Base-by-base conservation (phyloP, 345 rosid genomes). In the Gossypioides kirkii region DNA sequence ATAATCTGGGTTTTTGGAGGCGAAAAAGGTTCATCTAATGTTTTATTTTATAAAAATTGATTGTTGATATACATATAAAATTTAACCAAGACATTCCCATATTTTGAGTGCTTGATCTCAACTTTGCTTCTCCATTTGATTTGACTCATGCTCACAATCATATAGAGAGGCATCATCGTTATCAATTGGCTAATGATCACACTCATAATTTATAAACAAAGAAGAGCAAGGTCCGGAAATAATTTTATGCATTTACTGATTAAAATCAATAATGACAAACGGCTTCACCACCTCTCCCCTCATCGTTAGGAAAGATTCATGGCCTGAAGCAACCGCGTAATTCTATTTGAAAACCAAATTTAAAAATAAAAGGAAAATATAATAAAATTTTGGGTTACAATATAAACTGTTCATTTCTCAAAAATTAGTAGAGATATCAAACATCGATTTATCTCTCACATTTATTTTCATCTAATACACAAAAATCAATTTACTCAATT, bases 171-270 rank as follows among this genome's bases (percentile, higher is more conserved):
- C 28, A 18, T 13, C 10, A 14, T 67, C 71, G 56, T 9, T 67
- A 26, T 67, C 71, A 67, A 14, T 67, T 67, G 71, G 22, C 14
- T 25, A 67, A 67, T 67, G 42, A 23, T 67, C 56, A 8, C 47
- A 14, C 42, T 47, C 42, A 67, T 67, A 8, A 67, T 67, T 67
- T 8, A 47, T 26, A 56, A 26, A 47, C 12, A 63, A 1, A 42
- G 17, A 20, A 11, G 53, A 43, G 20, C 7, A 43, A 14, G 46
- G 22, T 38, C n/a, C n/a, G 6, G 62, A 25, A 9, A 8, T 36
- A 2, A 9, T 8, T 36, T 61, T 2, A 3, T 64, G 28, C 70
- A 12, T 45, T 22, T 18, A 22, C 36, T 45, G 20, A 65, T 12
- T 65, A 3, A 9, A 13, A 22, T 45, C 38, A 38, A 62, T 62